Base-by-base conservation (phyloP, 1,284 basidiomycete genomes). In the Sanguinoderma infundibulare region DNA sequence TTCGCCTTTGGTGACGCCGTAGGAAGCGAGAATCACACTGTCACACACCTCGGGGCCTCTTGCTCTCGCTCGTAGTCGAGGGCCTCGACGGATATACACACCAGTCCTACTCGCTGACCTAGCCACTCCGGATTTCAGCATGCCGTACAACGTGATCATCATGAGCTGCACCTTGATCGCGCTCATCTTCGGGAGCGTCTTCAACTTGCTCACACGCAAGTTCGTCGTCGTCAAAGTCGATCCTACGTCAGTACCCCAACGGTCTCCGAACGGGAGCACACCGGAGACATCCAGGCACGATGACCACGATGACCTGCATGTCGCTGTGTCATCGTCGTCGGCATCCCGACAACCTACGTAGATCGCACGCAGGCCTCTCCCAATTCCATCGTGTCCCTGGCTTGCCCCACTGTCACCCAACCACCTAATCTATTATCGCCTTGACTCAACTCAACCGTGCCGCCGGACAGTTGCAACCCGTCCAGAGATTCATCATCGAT, bases 61-160 rank as follows among this genome's bases (percentile, higher is more conserved):
- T 17, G 47, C 17, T 22, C 20, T n/a, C 40, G 50, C 42, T 15
- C 49, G 15, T 10, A 50, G 20, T 20, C 55, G 55, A 10, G 63
- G 63, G 47, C 65, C 71, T 54, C 61, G 69, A 69, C 78, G 88
- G 44, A 84, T 96, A 57, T 98, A 97, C 75, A 94, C 94, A 1
- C 81, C 87, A 0, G 84, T 90, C 12, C 82, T 95, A 20, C 85
- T 99, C 28, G 87, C 98, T 44, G 94, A 98, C 74, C 83, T 98
- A 26, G 92, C 97, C 8, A 96, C 95, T 8, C 98, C 98, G 0
- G 97, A 99, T 78, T 99, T 99, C 76, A 96, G 93, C 72, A 98
- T 99, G 96, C 96, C 97, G 12, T 99, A 98, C 79, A 99, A 98
- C 77, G 96, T 98, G 64, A 98, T 98, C 75, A 97, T 98, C 71